Evolutionary conservation across 2,329 filamentous ascomycete species (phyloP), one percentile per base, ranked within the genome.

Genomic region (Ploettnerulaceae sp.): DNA sequence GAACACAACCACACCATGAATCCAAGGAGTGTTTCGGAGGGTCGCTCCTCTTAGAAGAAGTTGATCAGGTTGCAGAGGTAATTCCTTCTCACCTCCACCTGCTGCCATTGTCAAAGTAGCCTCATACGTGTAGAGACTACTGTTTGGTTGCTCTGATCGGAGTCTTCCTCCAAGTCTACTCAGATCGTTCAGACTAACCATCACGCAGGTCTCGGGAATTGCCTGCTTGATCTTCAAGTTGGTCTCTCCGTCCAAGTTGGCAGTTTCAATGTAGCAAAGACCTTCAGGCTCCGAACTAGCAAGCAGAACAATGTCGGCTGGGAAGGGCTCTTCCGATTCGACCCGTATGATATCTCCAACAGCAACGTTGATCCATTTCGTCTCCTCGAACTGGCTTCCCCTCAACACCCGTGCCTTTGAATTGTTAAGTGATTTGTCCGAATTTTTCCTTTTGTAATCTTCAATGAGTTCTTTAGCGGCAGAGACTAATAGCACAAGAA

Each of bases 171-270:
- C 86, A 3, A 98, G 71, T 52, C 91, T 78, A 62, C 89, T 88
- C 52, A 98, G 72, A 60, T 97, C 91, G 54, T 78, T 82, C 14
- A 89, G 81, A 62, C 88, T 95, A 49, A 98, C 89, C 63, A 96
- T 75, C 51, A 85, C 76, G 11, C 86, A 82, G 0, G 93, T 98
- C 71, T 98, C 93, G 0, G 93, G 91, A 44, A 96, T 82, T 2
- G 83, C 91, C 70, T 98, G 93, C 71, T 98, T 98, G 71, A 98
- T 95, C 70, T 98, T 98, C 58, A 98, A 71, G 64, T 98, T 98
- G 15, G 93, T 98, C 69, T 98, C 93, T 58, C 93, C 93, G 61
- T 98, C 93, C 48, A 98, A 73, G 64, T 98, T 98, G 18, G 93
- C 91, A 2, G 93, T 98, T 70, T 98, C 93, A 63, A 98, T 97